Base-by-base conservation (phyloP, 2,329 filamentous ascomycete species). In the Raffaelea deltoideospora region DNA sequence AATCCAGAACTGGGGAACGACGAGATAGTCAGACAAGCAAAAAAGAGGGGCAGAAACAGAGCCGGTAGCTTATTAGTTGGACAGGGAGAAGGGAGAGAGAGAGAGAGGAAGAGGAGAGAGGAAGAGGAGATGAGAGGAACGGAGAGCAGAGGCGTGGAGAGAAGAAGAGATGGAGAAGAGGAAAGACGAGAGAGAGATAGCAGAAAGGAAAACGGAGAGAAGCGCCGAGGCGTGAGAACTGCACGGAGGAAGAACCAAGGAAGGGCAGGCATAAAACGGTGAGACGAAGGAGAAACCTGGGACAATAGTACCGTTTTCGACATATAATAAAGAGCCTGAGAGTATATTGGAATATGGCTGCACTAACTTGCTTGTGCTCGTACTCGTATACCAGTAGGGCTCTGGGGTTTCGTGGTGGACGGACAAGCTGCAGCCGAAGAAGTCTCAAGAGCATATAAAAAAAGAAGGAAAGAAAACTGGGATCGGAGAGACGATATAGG, bases 211-310 rank as follows among this genome's bases (percentile, higher is more conserved):
- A 31, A 36, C 26, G 5, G 28, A 30, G 11, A n/a, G 17, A 18
- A 18, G 17, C 4, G n/a, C 10, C 15, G 10, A n/a, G 27, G 27
- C 11, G 28, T 19, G 24, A 26, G 23, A 13, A 26, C 8, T 26
- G 10, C 9, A 15, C 6, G n/a, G 4, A 30, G 28, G n/a, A n/a
- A n/a, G n/a, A n/a, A n/a, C n/a, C n/a, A 11, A 30, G 19, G 13
- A 10, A 32, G 19, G 13, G 4, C 6, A 15, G 30, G 23, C 15
- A 18, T 19, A 27, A 27, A 29, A 20, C 14, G 22, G 33, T 5
- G 24, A 31, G 26, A 23, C 22, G 39, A 37, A 22, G 31, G 37
- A 27, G 18, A 37, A 35, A 17, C n/a, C n/a, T n/a, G n/a, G n/a
- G n/a, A n/a, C n/a, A n/a, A n/a, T n/a, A n/a, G n/a, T n/a, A n/a